Evolutionary conservation across 768 basidiomycete species (phyloP).

Genomic region (Harrya chromipes): DNA sequence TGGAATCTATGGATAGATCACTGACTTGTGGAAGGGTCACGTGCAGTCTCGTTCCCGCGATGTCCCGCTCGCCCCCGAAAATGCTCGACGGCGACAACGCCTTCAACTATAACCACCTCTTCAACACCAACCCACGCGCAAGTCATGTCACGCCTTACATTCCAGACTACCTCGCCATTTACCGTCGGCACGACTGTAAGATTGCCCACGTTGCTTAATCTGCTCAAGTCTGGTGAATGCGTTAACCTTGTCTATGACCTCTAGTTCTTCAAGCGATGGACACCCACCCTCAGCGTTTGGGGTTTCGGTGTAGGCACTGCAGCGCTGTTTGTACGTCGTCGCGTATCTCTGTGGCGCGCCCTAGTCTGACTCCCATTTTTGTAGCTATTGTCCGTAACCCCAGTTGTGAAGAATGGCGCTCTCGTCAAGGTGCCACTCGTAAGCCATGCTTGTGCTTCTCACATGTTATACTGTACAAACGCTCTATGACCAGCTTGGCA

Average conservation of each 20-base stretch:
- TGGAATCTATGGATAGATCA: no score
- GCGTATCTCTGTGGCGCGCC: neutral
- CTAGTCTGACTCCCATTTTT: conserved; percentile 3
- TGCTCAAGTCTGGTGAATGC: neutral
- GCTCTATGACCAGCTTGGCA: conserved; percentile 48
- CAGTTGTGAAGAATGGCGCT: conserved; percentile 75
- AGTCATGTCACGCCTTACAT: conserved; percentile 43
- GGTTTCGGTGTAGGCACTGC: conserved; percentile 65
- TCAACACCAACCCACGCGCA: neutral
- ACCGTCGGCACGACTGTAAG: conserved; percentile 39
- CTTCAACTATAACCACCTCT: neutral
- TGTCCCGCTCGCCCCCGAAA: conserved; percentile 4
- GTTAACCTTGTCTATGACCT: neutral
- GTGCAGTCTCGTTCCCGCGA: conserved; percentile 1
- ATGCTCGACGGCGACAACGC: neutral
- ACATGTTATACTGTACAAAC: neutral
- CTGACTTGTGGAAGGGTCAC: conserved; percentile 12
- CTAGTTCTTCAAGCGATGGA: conserved; percentile 58
- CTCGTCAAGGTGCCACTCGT: conserved; percentile 74
- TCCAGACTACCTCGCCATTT: conserved; percentile 39
- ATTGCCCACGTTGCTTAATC: neutral
- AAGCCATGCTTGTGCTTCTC: conserved; percentile 28
- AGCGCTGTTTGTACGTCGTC: conserved; percentile 55
- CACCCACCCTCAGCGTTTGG: conserved; percentile 62
- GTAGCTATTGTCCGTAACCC: conserved; percentile 78